Conservation (phyloP, 768 basidiomycete species). For the Calocera viscosa region DNA sequence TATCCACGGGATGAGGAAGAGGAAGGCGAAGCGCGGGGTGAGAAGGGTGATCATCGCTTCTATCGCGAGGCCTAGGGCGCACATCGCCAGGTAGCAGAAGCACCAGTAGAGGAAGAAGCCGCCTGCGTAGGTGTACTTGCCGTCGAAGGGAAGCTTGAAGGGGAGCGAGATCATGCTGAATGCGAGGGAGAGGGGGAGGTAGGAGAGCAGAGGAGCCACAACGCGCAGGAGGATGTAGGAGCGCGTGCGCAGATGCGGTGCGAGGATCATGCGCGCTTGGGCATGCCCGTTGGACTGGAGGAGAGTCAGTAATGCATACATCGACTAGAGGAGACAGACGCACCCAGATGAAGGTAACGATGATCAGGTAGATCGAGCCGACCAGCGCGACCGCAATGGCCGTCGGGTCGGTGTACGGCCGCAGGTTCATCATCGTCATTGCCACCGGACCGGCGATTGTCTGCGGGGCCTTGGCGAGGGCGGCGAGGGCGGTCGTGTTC, state of each 20-base stretch:
- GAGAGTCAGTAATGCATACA: slow-evolving; percentile 8
- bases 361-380: slow-evolving; percentile 28
- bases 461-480: slow-evolving; percentile 31
- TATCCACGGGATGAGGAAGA: slow-evolving; percentile 36
- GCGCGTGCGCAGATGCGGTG: slow-evolving; percentile 29
- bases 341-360: slow-evolving; percentile 24
- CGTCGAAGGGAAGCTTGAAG: slow-evolving; percentile 34
- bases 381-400: slow-evolving; percentile 36
- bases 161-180: slow-evolving; percentile 36
- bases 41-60: slow-evolving; percentile 30
- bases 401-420: slow-evolving; percentile 31
- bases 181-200: slow-evolving; percentile 31
- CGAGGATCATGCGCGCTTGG: slow-evolving; percentile 25
- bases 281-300: slow-evolving; percentile 24
- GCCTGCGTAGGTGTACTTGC: slow-evolving; percentile 26
- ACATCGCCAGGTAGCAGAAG: slow-evolving; percentile 27
- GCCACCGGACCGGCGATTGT: slow-evolving; percentile 29
- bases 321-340: slow-evolving; percentile 16
- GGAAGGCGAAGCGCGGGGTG: slow-evolving; percentile 27
- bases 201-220: slow-evolving; percentile 27
- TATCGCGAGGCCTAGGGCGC: slow-evolving; percentile 25
- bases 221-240: slow-evolving; percentile 30
- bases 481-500: slow-evolving; percentile 31
- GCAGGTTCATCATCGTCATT: slow-evolving; percentile 30
- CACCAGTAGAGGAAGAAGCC: slow-evolving; percentile 31